Evolutionary conservation across 2,329 filamentous ascomycete species (phyloP).

Genomic region (Bipolaris oryzae): DNA sequence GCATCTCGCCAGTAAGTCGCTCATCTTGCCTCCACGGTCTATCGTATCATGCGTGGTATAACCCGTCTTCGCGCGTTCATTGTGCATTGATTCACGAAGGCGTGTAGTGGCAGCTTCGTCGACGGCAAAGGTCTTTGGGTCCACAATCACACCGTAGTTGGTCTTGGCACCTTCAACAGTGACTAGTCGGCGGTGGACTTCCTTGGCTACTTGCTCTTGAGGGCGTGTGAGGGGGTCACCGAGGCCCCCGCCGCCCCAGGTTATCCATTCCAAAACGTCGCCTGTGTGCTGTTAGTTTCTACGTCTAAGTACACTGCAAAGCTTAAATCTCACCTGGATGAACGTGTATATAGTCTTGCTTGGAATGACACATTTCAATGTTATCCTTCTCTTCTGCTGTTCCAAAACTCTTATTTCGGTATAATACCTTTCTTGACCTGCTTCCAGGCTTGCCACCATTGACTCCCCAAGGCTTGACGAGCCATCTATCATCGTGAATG

Average conservation of each 20-base stretch:
- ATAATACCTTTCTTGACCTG: constrained; percentile 53
- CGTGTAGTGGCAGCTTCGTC: constrained; percentile 44
- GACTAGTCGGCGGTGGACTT: constrained; percentile 55
- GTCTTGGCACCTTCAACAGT: constrained; percentile 50
- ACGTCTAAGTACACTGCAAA: neutral
- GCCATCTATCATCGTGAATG: constrained; percentile 58
- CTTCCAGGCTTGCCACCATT: constrained; percentile 55
- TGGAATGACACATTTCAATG: constrained; percentile 50
- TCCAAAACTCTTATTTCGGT: constrained; percentile 49
- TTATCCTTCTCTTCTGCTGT: constrained; percentile 43
- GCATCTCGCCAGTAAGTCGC: constrained; percentile 46
- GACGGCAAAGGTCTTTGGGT: constrained; percentile 46
- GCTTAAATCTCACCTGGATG: constrained; percentile 38
- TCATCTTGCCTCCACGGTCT: constrained; percentile 53
- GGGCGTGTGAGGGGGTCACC: constrained; percentile 56
- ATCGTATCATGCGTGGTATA: constrained; percentile 41
- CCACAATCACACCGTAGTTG: constrained; percentile 56
- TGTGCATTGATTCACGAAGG: constrained; percentile 43
- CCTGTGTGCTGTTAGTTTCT: constrained; percentile 27
- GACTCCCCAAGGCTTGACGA: constrained; percentile 58
- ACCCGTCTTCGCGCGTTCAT: constrained; percentile 25
- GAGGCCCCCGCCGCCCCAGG: constrained; percentile 58
- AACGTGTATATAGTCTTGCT: constrained; percentile 57
- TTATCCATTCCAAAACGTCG: constrained; percentile 58
- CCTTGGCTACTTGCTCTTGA: constrained; percentile 52